Base-by-base conservation (phyloP, 345 rosid genomes). In the Streptanthus diversifolius region DNA sequence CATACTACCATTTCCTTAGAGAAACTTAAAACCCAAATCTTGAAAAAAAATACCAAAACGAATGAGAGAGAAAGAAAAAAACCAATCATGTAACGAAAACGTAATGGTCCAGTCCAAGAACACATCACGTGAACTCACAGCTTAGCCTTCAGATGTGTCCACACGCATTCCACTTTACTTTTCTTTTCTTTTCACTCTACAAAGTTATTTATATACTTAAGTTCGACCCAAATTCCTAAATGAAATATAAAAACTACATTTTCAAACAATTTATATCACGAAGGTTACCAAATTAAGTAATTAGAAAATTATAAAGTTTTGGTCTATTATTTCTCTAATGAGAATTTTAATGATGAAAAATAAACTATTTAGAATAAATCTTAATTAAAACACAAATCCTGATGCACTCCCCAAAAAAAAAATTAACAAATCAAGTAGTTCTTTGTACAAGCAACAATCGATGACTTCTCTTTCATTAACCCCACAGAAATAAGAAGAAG, bases 101-200 rank as follows among this genome's bases (percentile, higher is more conserved):
- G 45, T 56, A 63, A 76, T 80, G 82, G 89, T 75, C 86, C 92
- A 84, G 71, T 66, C 27, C 74, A 76, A 24, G 67, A 79, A 84
- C 86, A 84, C 35, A 70, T 79, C 92, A 84, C 86, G 89, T 85
- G 89, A 82, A 76, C 51, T 63, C 83, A 77, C 82, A 80, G 77
- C 45, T 59, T 71, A 40, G 40, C 51, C 27, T 79, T 78, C 84
- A 80, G 41, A 67, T 63, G 19, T 61, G 74, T 71, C 71, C 73
- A 39, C 73, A 65, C 18, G 22, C 53, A 35, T 68, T 39, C 44
- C 32, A 40, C 39, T 55, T 53, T 68, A 59, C 56, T 1, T 61
- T 68, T 59, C 27, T 59, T 65, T 40, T 30, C 33, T 56, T 70
- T 47, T 27, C 32, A 36, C 29, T 32, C 60, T 10, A 43, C 24